These are phyloP conservation scores for Kondoa subrosea DNA, from an alignment of 768 basidiomycete species.

Conservation along the genomic window DNA sequence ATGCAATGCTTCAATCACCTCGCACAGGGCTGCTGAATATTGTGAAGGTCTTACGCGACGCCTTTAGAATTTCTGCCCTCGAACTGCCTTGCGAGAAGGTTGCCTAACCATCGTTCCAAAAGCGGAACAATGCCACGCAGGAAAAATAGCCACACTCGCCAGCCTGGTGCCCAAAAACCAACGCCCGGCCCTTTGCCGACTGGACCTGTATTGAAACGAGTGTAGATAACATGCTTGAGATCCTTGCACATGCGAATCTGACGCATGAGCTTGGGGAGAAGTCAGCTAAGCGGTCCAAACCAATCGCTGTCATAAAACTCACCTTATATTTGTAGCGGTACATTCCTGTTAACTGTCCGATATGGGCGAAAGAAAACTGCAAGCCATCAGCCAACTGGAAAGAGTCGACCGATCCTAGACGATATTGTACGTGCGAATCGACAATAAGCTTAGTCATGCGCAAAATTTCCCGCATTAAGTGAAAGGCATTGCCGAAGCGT, in stretches of 20 bases:
- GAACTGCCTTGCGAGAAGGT: conserved; percentile 92
- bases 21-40: too few relatives aligned
- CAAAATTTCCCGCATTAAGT: conserved; percentile 90
- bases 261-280: conserved; percentile 54
- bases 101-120: conserved; percentile 93
- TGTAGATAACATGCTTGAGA: conserved; percentile 68
- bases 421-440: conserved; percentile 96
- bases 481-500: conserved; percentile 98
- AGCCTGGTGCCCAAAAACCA: conserved; percentile 99
- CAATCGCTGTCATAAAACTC: background rate
- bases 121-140: conserved; percentile 97
- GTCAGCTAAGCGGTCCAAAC: background rate
- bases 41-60: too few relatives aligned
- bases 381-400: conserved; percentile 98
- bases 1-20: too few relatives aligned
- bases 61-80: conserved; percentile 78
- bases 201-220: conserved; percentile 98
- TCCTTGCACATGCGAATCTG: conserved; percentile 99
- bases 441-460: conserved; percentile 96
- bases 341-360: conserved; percentile 97
- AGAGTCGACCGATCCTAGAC: conserved; percentile 93
- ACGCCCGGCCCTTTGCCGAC: conserved; percentile 98
- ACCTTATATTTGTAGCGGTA: conserved; percentile 96
- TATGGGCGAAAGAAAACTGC: conserved; percentile 93
- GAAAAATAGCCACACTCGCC: conserved; percentile 99